Conservation (phyloP, 2,329 filamentous ascomycete genomes). For the Aspergillus tanneri region DNA sequence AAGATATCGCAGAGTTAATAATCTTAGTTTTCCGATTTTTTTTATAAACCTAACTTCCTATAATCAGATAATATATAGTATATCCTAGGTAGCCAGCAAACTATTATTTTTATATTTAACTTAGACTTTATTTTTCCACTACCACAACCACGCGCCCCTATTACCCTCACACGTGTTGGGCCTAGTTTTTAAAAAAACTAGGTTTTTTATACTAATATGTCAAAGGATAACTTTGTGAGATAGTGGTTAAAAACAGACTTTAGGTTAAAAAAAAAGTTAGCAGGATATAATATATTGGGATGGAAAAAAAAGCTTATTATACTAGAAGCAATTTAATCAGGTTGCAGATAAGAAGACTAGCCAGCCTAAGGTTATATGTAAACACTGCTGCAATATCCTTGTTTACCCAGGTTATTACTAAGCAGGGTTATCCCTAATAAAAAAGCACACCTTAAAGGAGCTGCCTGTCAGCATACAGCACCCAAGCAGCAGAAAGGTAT, state of each 20-base stretch:
- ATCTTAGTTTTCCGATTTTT: not conserved
- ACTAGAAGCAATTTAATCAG: constrained; percentile 6
- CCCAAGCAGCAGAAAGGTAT: too few species aligned
- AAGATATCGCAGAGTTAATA: too few species aligned
- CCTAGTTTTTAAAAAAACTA: not conserved
- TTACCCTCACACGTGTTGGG: not conserved
- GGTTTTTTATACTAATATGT: not conserved
- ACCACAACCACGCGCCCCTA: not conserved
- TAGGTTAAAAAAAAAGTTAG: constrained; percentile 1
- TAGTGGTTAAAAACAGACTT: constrained; percentile 7
- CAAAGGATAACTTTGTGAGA: not conserved
- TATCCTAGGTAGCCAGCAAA: not conserved
- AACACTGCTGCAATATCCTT: constrained; percentile 4
- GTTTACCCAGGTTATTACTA: not conserved
- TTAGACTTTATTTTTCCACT: too few species aligned
- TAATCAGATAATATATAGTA: constrained; percentile 1
- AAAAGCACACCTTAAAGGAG: constrained; percentile 2
- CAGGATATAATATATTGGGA: not conserved
- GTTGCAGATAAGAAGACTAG: constrained; percentile 4
- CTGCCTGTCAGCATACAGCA: not conserved
- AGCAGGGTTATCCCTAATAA: constrained; percentile 5
- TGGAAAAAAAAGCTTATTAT: constrained; percentile 4
- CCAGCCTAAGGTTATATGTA: constrained; percentile 8
- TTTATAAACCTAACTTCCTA: constrained; percentile 4
- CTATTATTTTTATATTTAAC: too few species aligned